A percentile compares a stretch with the other conserved stretches of the same genome.
These are phyloP conservation scores for Paspalum vaginatum DNA, from an alignment of 176 grass and related monocot genomes.

Conservation along the genomic window DNA sequence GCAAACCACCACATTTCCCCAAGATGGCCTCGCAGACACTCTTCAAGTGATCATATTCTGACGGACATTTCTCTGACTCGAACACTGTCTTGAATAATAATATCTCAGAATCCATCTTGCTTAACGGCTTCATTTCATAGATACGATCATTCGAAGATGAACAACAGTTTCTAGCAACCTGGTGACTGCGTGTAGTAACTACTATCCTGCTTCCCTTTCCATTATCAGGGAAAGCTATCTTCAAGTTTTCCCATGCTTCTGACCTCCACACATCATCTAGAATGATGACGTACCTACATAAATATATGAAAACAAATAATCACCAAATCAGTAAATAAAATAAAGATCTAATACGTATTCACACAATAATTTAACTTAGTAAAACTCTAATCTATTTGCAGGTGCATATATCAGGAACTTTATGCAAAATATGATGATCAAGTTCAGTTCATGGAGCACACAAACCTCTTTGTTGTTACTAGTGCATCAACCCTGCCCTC, in stretches of 20 bases:
- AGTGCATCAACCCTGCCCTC: too few relatives aligned
- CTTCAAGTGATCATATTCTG: neutral
- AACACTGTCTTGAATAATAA: slow-evolving; percentile 17
- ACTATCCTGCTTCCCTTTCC: slow-evolving; percentile 27
- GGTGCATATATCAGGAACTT: too few relatives aligned
- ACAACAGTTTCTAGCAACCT: slow-evolving; percentile 27
- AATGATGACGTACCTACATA: slow-evolving; percentile 25
- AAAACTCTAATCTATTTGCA: too few relatives aligned
- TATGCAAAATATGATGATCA: too few relatives aligned
- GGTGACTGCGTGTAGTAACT: slow-evolving; percentile 28
- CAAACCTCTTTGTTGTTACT: too few relatives aligned
- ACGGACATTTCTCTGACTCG: neutral
- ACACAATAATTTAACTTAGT: too few relatives aligned
- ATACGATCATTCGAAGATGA: neutral
- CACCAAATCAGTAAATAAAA: too few relatives aligned
- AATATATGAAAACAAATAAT: neutral
- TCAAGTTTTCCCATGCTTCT: slow-evolving; percentile 24
- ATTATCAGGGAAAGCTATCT: slow-evolving; percentile 25
- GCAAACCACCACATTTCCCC: neutral
- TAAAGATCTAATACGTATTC: too few relatives aligned
- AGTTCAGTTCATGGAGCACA: too few relatives aligned
- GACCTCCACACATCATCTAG: slow-evolving; percentile 20
- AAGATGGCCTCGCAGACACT: neutral
- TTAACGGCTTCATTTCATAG: neutral
- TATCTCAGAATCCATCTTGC: neutral